Evolutionary conservation across 2,329 filamentous ascomycete genomes (phyloP), one percentile per base, ranked within the genome.

Genomic region (Trichoderma breve): DNA sequence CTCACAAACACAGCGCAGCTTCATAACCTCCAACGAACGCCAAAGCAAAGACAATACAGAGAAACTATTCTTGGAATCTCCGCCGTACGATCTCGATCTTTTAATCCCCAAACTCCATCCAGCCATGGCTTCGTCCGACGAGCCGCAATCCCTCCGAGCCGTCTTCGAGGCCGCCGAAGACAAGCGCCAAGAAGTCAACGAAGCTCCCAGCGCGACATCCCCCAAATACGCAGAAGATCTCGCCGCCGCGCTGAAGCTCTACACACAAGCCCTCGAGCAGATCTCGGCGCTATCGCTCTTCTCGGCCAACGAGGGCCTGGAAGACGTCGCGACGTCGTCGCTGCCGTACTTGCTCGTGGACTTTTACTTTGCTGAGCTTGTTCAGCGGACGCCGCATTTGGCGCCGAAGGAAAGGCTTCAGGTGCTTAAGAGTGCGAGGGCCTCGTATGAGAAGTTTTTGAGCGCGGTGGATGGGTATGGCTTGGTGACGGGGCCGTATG

Each of bases 301-400:
- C 87, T 97, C 94, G 76, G 86, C 90, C 43, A 99, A 99, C 82
- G 96, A 99, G 81, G 88, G 89, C 1, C 82, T 95, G 51, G 96
- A 99, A 73, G 96, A 99, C 82, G 84, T 98, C 36, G 86, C 93
- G 15, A 97, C 95, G 1, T 86, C 88, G n/a, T 91, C 97, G 78
- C 83, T 99, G 36, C 93, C 94, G 83, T 97, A 95, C 80, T 87
- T 99, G 73, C 87, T 94, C 26, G 88, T 95, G 73, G 87, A 92
- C 81, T 94, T 91, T 81, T 89, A 91, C 77, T 84, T 96, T 68
- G 95, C 94, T 39, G 94, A 97, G 78, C 86, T 98, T 14, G 84
- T 92, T 47, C 90, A 93, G 77, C 91, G 89, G 75, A 86, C 91
- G 73, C 90, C 88, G 72, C 85, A 86, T 57, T 80, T 84, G 7